Conservation (phyloP, 1,284 basidiomycete genomes). For the Golubevia sp. region DNA sequence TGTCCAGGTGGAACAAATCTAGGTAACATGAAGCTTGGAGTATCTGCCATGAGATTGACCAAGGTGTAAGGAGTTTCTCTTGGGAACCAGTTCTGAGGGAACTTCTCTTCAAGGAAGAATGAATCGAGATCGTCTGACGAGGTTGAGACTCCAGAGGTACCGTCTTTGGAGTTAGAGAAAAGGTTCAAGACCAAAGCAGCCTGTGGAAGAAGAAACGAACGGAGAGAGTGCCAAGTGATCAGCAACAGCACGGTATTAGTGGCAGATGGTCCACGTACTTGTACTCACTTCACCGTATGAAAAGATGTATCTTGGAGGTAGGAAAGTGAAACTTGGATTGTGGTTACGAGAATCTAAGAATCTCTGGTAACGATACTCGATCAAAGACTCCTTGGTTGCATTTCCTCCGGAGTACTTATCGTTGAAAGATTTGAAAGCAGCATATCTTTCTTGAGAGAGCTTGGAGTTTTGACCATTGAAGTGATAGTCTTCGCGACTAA, state of each 20-base stretch:
- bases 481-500: background rate
- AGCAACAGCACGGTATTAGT: too few species aligned
- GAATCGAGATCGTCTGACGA: background rate
- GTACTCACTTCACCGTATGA: background rate
- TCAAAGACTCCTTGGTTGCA: background rate
- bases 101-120: slow-evolving; percentile 3
- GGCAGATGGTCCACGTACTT: too few species aligned
- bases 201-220: too few species aligned
- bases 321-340: background rate
- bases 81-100: background rate
- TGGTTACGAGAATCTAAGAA: background rate
- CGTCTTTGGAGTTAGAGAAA: background rate
- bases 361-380: slow-evolving; percentile 3
- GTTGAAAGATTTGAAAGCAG: slow-evolving; percentile 1
- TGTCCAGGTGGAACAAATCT: slow-evolving; percentile 4
- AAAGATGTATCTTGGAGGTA: background rate
- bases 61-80: background rate
- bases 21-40: background rate
- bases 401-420: background rate
- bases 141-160: background rate
- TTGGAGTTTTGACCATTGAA: slow-evolving; percentile 3
- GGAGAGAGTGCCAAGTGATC: too few species aligned
- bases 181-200: background rate
- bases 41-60: background rate
- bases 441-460: background rate